These are phyloP conservation scores for Colletotrichum aenigma DNA, from an alignment of 2,329 filamentous ascomycete genomes.

Conservation along the genomic window DNA sequence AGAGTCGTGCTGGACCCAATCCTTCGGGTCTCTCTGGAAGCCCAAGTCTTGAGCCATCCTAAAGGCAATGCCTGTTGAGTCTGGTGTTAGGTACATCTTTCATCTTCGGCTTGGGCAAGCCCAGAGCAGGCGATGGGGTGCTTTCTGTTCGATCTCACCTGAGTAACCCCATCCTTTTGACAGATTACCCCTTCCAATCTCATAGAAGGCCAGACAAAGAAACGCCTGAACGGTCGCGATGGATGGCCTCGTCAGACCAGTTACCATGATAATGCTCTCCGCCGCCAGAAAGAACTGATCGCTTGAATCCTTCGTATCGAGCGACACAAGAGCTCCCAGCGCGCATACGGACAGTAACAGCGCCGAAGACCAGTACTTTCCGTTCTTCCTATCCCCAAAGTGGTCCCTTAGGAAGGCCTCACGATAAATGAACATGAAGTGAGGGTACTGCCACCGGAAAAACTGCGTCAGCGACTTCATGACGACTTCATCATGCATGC, in stretches of 20 bases:
- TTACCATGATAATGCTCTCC: constrained; percentile 28
- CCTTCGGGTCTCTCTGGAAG: constrained; percentile 28
- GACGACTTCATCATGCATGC: constrained; percentile 24
- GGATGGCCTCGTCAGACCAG: constrained; percentile 24
- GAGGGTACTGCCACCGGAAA: constrained; percentile 32
- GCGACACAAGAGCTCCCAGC: constrained; percentile 22
- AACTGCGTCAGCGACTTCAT: constrained; percentile 24
- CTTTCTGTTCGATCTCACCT: constrained; percentile 14
- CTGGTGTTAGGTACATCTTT: neutral
- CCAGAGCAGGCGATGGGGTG: no score
- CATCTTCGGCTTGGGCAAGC: no score
- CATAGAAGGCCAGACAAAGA: constrained; percentile 30
- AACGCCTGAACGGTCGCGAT: constrained; percentile 28
- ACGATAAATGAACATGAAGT: constrained; percentile 35
- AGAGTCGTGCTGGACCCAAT: constrained; percentile 24
- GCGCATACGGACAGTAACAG: constrained; percentile 28
- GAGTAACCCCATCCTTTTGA: constrained; percentile 32
- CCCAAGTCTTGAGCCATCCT: constrained; percentile 32
- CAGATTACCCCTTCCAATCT: constrained; percentile 28
- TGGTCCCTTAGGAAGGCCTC: constrained; percentile 28
- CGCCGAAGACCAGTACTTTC: constrained; percentile 30
- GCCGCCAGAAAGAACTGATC: constrained; percentile 26
- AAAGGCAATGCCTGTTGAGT: constrained; percentile 28
- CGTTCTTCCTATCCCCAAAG: constrained; percentile 9
- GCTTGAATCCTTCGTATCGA: constrained; percentile 9